These are phyloP conservation scores for Solanum medicagineum DNA, from an alignment of 257 asterid genomes.

Conservation along the genomic window DNA sequence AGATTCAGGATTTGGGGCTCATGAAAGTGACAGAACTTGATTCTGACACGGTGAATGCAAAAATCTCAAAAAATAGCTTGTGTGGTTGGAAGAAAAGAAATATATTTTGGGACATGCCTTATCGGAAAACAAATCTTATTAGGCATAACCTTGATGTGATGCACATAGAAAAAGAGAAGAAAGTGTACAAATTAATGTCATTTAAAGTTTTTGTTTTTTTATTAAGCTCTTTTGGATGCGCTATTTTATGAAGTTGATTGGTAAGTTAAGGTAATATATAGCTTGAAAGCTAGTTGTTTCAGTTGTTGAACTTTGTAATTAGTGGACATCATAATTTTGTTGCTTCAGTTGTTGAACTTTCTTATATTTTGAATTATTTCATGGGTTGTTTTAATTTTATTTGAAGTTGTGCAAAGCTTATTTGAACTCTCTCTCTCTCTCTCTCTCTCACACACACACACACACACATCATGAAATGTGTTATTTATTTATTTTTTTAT, in stretches of 20 bases:
- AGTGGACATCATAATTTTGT: neutral
- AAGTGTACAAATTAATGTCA: neutral
- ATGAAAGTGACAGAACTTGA: neutral
- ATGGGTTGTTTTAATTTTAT: neutral
- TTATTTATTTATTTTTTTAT: neutral
- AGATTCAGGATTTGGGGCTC: neutral
- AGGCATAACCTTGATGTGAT: neutral
- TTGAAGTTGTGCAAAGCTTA: neutral
- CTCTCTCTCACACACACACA: too few species aligned
- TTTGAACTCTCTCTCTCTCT: too few species aligned
- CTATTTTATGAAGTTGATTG: neutral
- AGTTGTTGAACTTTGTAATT: too few species aligned
- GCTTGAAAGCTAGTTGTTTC: too few species aligned
- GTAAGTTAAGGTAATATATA: too few species aligned
- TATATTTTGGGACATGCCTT: neutral
- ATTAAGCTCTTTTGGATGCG: neutral
- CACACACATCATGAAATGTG: neutral
- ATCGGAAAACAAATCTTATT: neutral
- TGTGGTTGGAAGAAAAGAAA: neutral
- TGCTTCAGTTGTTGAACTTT: neutral
- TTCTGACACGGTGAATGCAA: neutral
- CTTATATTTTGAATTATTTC: neutral
- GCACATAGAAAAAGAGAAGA: neutral
- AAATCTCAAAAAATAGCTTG: neutral
- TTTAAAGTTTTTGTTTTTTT: neutral